These are phyloP conservation scores for Ceratocystis cubensis DNA, from an alignment of 2,329 filamentous ascomycete species.

Conservation along the genomic window DNA sequence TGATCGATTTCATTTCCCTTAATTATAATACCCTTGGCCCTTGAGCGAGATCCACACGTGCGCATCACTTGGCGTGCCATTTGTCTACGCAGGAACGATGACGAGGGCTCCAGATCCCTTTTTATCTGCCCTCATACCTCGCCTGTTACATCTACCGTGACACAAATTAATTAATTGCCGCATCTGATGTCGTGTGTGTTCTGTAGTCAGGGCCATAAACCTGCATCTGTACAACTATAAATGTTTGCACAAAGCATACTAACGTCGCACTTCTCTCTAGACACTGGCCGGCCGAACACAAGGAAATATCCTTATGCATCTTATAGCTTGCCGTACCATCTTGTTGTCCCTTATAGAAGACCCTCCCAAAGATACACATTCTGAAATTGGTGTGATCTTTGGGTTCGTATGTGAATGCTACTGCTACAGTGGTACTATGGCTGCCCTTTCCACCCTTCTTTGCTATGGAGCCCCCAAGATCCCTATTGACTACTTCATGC, in stretches of 20 bases:
- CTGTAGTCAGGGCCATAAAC: not conserved
- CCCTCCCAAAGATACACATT: not conserved
- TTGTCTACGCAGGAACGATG: not conserved
- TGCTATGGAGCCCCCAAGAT: slow-evolving; percentile 7
- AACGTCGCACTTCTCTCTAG: not conserved
- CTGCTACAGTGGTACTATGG: slow-evolving; percentile 11
- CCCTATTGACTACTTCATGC: slow-evolving; percentile 18
- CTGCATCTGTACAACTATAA: not conserved
- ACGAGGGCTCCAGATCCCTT: not conserved
- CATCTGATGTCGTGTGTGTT: too few species aligned
- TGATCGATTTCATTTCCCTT: not conserved
- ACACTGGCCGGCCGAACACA: slow-evolving; percentile 16
- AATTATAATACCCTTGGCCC: not conserved
- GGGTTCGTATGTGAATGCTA: slow-evolving; percentile 20
- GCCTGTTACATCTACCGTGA: too few species aligned
- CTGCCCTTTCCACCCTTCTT: slow-evolving; percentile 12
- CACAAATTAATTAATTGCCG: too few species aligned
- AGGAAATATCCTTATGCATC: slow-evolving; percentile 17
- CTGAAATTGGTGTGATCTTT: slow-evolving; percentile 16
- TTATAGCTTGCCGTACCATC: slow-evolving; percentile 17
- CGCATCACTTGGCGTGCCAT: not conserved
- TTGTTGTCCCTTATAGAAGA: slow-evolving; percentile 7
- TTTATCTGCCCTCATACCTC: too few species aligned
- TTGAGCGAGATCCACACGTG: not conserved
- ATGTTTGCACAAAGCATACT: not conserved